phyloP scores from a whole-genome alignment of 2,329 filamentous ascomycete species.

The Penicillium sp. region DNA sequence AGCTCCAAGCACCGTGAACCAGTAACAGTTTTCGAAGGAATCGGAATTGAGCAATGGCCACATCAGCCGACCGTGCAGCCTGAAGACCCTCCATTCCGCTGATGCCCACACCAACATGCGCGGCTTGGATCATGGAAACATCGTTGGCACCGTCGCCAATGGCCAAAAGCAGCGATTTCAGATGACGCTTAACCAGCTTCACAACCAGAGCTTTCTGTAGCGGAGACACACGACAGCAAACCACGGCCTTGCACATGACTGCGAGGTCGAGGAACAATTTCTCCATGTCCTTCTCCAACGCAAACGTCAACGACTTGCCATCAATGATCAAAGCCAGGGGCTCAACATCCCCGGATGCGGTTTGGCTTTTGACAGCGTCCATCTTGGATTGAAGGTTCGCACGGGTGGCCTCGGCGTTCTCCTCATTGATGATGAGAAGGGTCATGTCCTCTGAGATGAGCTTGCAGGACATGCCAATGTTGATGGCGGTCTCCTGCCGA shows the following conservation, averaged over 20 bases:
- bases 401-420: constrained; percentile 67
- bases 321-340: constrained; percentile 90
- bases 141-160: constrained; percentile 98
- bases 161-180: constrained; percentile 84
- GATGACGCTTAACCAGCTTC: constrained; percentile 92
- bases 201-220: constrained; percentile 96
- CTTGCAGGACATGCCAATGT: constrained; percentile 99
- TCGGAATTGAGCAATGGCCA: constrained; percentile 92
- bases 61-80: constrained; percentile 89
- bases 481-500: constrained; percentile 97
- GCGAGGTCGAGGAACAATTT: constrained; percentile 90
- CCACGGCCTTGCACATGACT: constrained; percentile 95
- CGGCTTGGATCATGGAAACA: constrained; percentile 99
- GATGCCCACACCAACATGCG: constrained; percentile 95
- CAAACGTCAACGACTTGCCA: constrained; percentile 88
- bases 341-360: constrained; percentile 59
- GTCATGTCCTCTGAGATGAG: constrained; percentile 99
- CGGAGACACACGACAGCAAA: constrained; percentile 93
- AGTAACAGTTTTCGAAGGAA: constrained; percentile 89
- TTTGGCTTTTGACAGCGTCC: constrained; percentile 80
- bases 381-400: constrained; percentile 92
- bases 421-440: constrained; percentile 91
- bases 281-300: constrained; percentile 88
- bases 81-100: constrained; percentile 95
- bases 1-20: constrained; percentile 95